Evolutionary conservation across 306 rosid species (phyloP), one percentile per base, ranked within the genome.

Genomic region (Hylodesmum podocarpum): DNA sequence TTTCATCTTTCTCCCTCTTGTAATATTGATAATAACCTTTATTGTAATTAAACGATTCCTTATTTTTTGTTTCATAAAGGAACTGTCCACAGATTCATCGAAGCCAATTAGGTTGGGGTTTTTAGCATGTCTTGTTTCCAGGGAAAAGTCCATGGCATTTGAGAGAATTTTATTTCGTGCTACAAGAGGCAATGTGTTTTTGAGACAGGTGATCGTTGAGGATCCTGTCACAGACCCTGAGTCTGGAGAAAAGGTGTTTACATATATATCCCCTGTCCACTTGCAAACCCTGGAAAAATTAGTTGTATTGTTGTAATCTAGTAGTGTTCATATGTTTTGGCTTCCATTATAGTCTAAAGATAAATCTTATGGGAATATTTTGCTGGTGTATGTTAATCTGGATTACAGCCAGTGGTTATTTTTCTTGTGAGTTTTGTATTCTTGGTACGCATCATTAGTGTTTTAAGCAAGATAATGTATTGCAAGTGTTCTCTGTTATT

Each of bases 101-200:
- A 94, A 94, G 86, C 89, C 82, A 66, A 84, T 94, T 78, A 89
- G 85, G 78, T 85, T 91, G 78, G 98, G 98, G 33, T 89, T 84
- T 54, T 72, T 87, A 62, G 86, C 91, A 69, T 97, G 98, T 80
- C 98, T 93, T 70, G 96, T 93, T 85, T 86, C 89, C 15, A 89
- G 94, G 84, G 90, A 84, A 73, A 91, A 90, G 47, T 86, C 91
- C 19, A 74, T 88, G 90, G 86, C 91, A 71, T 94, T 94, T 72
- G 94, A 94, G 82, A 87, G 92, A 82, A 94, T 88, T 74, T 82
- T 94, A 71, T 91, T 88, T 82, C 92, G 91, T 76, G 89, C 97
- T 55, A 94, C 97, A 44, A 83, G 97, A 91, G 97, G 97, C 82
- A 94, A 94, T 84, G 85, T 91, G 77, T 89, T 80, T 88, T 69